phyloP scores from a whole-genome alignment of 106 monocot species.

The Dioscorea dumetorum region DNA sequence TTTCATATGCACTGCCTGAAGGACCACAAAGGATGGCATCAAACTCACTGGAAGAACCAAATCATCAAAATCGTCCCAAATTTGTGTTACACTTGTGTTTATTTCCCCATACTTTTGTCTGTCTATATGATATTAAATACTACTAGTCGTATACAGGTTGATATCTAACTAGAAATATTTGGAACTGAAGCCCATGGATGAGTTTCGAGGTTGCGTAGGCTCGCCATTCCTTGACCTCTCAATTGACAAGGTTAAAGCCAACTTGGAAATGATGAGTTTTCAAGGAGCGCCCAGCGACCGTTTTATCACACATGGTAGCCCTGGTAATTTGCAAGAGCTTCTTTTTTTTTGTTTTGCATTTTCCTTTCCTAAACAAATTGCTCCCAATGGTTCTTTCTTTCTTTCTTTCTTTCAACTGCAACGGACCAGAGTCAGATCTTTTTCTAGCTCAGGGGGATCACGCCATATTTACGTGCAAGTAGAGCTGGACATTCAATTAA shows the following conservation, averaged over 20 bases:
- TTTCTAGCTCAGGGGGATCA: constrained; percentile 43
- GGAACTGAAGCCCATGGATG: constrained; percentile 30
- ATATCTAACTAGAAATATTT: neutral
- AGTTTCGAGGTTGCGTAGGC: constrained; percentile 20
- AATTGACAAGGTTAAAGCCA: constrained; percentile 43
- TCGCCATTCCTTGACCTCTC: constrained; percentile 24
- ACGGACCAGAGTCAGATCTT: constrained; percentile 32
- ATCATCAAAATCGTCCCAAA: constrained; percentile 13
- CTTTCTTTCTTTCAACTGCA: too few species aligned
- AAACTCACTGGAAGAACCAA: constrained; percentile 11
- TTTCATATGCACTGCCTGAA: constrained; percentile 12
- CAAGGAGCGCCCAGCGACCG: constrained; percentile 17
- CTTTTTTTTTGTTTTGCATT: too few species aligned
- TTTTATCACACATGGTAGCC: constrained; percentile 37
- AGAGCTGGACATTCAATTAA: constrained; percentile 41
- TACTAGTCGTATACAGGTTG: neutral
- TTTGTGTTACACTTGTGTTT: constrained; percentile 20
- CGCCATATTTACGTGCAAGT: constrained; percentile 21
- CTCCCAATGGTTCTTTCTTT: too few species aligned
- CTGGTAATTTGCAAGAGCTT: constrained; percentile 27
- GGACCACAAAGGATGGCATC: constrained; percentile 9
- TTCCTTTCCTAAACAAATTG: too few species aligned
- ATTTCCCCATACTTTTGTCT: neutral
- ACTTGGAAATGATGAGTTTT: constrained; percentile 24
- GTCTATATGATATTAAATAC: neutral